Evolutionary conservation across 352 stramenopile species (phyloP), one percentile per base, ranked within the genome.

Genomic region (Phytophthora uliginosa): DNA sequence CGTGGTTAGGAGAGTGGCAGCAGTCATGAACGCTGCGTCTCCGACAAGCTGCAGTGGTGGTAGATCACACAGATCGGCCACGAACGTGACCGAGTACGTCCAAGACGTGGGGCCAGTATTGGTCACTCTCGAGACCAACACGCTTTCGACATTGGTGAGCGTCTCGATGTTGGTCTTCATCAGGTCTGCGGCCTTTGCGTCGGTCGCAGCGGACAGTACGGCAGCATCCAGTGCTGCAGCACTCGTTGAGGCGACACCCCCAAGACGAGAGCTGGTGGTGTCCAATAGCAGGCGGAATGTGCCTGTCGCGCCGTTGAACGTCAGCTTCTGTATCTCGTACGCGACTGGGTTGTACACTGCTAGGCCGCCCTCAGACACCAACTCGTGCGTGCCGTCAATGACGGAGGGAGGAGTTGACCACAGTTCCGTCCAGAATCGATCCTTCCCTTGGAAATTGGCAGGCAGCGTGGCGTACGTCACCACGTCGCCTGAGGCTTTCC

Each of bases 391-490:
- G 9, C 94, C 95, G 61, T 98, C 89, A 20, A 97, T 58, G 3
- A 97, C 74, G 15, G 82, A 83, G 4, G 91, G 79, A 7, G 86
- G 77, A 3, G 91, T 90, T 8, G 86, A 87, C 93, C 95, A 99
- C 13, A 99, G 71, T 71, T 99, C 97, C 1, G 96, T 99, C 82
- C 98, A 99, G 73, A 99, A 99, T 1, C 94, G 47, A 76, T 99
- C 97, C 15, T 85, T 79, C 5, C 96, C 96, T 73, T 94, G 84
- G 63, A 99, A 98, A 26, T 76, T 88, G 1, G 79, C 52, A 0
- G 92, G 84, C 12, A 89, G 71, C 13, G 84, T 92, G 10, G 84
- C 82, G 62, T 99, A 98, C 28, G 86, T 95, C 8, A 99, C 83
- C 3, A 98, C 85, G 17, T 89, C 80, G 2, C 95, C 95, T 12